A percentile compares a stretch with the other conserved stretches of the same genome.
These are phyloP conservation scores for Microsporum canis DNA, from an alignment of 2,329 filamentous ascomycete genomes.

Conservation along the genomic window DNA sequence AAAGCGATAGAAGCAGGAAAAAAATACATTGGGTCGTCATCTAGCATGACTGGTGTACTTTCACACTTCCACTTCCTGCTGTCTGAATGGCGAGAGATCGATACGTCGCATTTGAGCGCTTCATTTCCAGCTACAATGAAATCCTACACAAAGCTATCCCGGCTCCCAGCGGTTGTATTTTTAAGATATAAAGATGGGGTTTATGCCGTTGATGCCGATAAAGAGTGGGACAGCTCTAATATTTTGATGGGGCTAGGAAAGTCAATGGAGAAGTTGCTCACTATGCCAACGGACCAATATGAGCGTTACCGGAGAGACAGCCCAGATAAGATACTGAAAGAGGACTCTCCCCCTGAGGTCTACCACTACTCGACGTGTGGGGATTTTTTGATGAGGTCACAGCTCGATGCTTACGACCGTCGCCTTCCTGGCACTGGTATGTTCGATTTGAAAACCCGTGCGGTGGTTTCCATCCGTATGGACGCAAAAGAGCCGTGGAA, in stretches of 20 bases:
- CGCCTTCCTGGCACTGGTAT: slow-evolving; percentile 82
- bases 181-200: slow-evolving; percentile 69
- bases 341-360: slow-evolving; percentile 61
- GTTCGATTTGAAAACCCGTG: slow-evolving; percentile 92
- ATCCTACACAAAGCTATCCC: slow-evolving; percentile 60
- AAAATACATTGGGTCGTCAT: slow-evolving; percentile 89
- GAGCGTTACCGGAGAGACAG: slow-evolving; percentile 67
- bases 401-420: slow-evolving; percentile 80
- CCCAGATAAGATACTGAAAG: slow-evolving; percentile 52
- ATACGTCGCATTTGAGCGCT: slow-evolving; percentile 54
- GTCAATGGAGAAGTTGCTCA: slow-evolving; percentile 92
- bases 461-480: slow-evolving; percentile 87
- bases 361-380: slow-evolving; percentile 81
- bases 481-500: slow-evolving; percentile 59
- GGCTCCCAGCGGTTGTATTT: slow-evolving; percentile 68
- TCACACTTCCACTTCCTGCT: slow-evolving; percentile 88
- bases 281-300: slow-evolving; percentile 67
- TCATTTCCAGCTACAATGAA: slow-evolving; percentile 50
- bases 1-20: slow-evolving; percentile 56
- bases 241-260: slow-evolving; percentile 86
- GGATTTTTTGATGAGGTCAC: slow-evolving; percentile 87
- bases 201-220: slow-evolving; percentile 94
- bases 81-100: slow-evolving; percentile 67
- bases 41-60: slow-evolving; percentile 82
- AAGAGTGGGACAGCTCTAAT: slow-evolving; percentile 74